A percentile compares a stretch with the other conserved stretches of the same genome.
Evolutionary conservation across 2,329 filamentous ascomycete species (phyloP).

Genomic region (Penicillium sp.): DNA sequence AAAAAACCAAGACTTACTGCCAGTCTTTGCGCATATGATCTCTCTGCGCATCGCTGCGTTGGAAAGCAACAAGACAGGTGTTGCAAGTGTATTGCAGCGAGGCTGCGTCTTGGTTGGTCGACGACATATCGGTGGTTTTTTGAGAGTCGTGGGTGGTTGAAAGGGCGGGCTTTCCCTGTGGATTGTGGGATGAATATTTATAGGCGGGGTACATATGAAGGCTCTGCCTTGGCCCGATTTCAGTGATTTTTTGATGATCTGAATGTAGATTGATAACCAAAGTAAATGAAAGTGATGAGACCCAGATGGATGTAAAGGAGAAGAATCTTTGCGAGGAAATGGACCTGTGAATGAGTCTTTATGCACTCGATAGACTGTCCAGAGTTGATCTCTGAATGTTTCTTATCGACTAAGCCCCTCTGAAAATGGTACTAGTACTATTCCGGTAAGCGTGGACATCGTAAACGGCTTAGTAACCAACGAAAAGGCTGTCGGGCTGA

Average conservation of each 20-base stretch:
- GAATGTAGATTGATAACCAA: not conserved
- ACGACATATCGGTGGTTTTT: constrained; percentile 22
- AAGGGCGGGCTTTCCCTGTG: constrained; percentile 8
- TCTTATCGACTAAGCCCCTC: constrained; percentile 10
- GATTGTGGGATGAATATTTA: constrained; percentile 30
- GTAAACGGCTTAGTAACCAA: not conserved
- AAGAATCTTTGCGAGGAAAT: not conserved
- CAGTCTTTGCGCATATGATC: constrained; percentile 98
- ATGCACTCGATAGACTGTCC: not conserved
- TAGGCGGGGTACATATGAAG: constrained; percentile 24
- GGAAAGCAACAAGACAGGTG: constrained; percentile 94
- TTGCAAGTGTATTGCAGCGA: constrained; percentile 94
- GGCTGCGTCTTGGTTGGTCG: constrained; percentile 25
- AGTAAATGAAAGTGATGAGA: not conserved
- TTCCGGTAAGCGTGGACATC: not conserved
- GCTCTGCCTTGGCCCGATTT: constrained; percentile 10
- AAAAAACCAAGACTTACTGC: constrained; percentile 65
- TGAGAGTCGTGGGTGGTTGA: not conserved
- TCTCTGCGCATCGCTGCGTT: constrained; percentile 87
- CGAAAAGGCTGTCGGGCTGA: not conserved
- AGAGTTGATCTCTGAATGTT: constrained; percentile 1
- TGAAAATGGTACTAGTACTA: not conserved
- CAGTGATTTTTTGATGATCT: not conserved
- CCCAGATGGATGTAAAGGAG: not conserved
- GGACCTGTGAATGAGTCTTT: constrained; percentile 1